phyloP scores from a whole-genome alignment of 2,329 filamentous ascomycete genomes.

The Pestalotiopsis sp. region DNA sequence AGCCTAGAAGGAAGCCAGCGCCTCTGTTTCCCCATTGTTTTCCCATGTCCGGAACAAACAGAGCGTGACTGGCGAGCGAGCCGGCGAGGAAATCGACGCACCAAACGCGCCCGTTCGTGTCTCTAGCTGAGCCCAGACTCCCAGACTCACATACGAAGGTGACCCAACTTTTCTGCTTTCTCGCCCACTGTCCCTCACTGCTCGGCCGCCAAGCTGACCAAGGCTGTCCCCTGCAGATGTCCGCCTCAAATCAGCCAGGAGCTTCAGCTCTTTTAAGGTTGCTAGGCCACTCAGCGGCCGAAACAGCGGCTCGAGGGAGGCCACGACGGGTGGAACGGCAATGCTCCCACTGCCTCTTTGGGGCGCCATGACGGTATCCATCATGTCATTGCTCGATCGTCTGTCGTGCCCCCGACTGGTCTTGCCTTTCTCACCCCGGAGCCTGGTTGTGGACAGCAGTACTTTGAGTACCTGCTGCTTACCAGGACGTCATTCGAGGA shows the following conservation, averaged over 20 bases:
- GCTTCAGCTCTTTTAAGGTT: background rate
- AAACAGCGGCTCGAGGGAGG: background rate
- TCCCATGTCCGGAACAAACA: too few relatives aligned
- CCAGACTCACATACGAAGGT: background rate
- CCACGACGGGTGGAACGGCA: background rate
- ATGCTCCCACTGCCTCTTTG: background rate
- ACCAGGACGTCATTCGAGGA: background rate
- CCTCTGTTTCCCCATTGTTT: too few relatives aligned
- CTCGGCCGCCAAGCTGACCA: background rate
- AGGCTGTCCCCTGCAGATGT: background rate
- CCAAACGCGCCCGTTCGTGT: too few relatives aligned
- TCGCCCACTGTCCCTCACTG: background rate
- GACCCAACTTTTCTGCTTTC: background rate
- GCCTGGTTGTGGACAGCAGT: too few relatives aligned
- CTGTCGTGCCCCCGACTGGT: background rate
- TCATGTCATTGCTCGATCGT: conserved; percentile 1
- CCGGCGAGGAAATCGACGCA: too few relatives aligned
- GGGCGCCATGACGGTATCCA: background rate
- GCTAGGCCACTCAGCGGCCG: background rate
- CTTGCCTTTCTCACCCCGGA: too few relatives aligned
- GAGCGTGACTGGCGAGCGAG: too few relatives aligned
- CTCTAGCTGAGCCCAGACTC: too few relatives aligned
- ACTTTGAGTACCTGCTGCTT: too few relatives aligned
- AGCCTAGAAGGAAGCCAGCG: too few relatives aligned
- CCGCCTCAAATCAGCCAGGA: background rate